These are phyloP conservation scores for Xylariaceae sp. DNA, from an alignment of 2,329 filamentous ascomycete species.

Conservation along the genomic window DNA sequence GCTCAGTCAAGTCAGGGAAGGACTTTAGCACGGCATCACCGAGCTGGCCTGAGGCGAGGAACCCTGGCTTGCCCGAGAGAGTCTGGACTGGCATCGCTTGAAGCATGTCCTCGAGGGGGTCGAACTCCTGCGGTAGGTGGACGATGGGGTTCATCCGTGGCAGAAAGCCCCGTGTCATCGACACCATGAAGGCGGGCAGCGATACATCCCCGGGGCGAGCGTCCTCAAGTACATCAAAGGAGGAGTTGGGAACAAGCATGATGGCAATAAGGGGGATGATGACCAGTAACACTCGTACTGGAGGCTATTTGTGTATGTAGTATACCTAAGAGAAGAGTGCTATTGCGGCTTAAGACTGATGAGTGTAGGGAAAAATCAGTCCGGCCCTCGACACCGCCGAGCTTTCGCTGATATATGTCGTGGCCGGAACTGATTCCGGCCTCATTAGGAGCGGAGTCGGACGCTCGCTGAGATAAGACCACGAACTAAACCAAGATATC, in stretches of 20 bases:
- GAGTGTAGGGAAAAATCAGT: too few relatives aligned
- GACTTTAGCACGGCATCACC: constrained; percentile 70
- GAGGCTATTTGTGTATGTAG: too few relatives aligned
- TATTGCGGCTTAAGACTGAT: too few relatives aligned
- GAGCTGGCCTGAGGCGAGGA: constrained; percentile 70
- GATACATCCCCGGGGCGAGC: constrained; percentile 57
- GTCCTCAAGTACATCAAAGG: constrained; percentile 61
- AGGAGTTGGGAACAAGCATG: constrained; percentile 24
- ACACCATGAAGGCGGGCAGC: constrained; percentile 74
- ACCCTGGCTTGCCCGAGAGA: constrained; percentile 66
- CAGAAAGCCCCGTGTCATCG: constrained; percentile 69
- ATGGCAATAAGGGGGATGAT: constrained; percentile 1
- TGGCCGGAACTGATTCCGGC: constrained; percentile 32
- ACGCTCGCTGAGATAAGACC: constrained; percentile 1
- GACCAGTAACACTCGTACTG: too few relatives aligned
- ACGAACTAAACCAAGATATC: too few relatives aligned
- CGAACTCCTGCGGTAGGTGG: constrained; percentile 68
- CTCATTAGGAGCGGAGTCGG: constrained; percentile 16
- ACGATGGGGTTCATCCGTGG: constrained; percentile 61
- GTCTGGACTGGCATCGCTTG: constrained; percentile 62
- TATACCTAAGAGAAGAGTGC: too few relatives aligned
- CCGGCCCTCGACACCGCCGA: constrained; percentile 11
- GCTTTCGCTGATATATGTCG: constrained; percentile 23
- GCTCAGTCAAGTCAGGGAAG: constrained; percentile 70
- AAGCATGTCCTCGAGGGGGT: constrained; percentile 55